Conservation (phyloP, 805 yeast species). For the Wickerhamiella brachini region DNA sequence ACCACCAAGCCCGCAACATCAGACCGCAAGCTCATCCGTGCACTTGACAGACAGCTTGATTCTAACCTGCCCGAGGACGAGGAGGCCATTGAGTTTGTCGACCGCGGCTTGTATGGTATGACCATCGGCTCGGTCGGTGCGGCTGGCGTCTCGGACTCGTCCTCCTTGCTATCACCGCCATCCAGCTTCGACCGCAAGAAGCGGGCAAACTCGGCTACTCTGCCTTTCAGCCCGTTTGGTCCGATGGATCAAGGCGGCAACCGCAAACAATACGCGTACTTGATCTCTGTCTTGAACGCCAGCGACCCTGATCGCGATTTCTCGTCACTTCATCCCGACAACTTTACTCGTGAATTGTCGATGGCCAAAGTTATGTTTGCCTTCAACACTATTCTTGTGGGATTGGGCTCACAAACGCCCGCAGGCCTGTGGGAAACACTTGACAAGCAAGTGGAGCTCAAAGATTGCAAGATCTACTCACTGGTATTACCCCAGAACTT, state of each 20-base stretch:
- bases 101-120: conserved; percentile 1
- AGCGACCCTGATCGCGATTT: conserved; percentile 96
- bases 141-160: conserved; percentile 4
- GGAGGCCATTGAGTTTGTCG: conserved; percentile 1
- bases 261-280: conserved; percentile 76
- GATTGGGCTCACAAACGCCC: conserved; percentile 32
- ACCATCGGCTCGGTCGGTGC: conserved; percentile 2
- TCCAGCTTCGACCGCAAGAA: conserved; percentile 8
- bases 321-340: conserved; percentile 67
- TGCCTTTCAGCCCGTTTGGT: conserved; percentile 59
- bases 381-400: conserved; percentile 64
- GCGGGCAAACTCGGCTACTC: conserved; percentile 17
- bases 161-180: conserved; percentile 16
- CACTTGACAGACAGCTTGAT: conserved; percentile 62
- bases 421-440: conserved; percentile 83
- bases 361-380: conserved; percentile 32
- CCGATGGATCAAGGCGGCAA: conserved; percentile 78
- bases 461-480: conserved; percentile 33
- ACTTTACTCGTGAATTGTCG: conserved; percentile 42
- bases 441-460: conserved; percentile 66
- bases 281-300: conserved; percentile 80
- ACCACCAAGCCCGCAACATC: conserved; percentile 88
- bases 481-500: conserved; percentile 40
- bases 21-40: conserved; percentile 77
- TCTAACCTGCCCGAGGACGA: conserved; percentile 2